Evolutionary conservation across 1,284 basidiomycete genomes (phyloP).

Genomic region (Cystobasidiaceae sp.): DNA sequence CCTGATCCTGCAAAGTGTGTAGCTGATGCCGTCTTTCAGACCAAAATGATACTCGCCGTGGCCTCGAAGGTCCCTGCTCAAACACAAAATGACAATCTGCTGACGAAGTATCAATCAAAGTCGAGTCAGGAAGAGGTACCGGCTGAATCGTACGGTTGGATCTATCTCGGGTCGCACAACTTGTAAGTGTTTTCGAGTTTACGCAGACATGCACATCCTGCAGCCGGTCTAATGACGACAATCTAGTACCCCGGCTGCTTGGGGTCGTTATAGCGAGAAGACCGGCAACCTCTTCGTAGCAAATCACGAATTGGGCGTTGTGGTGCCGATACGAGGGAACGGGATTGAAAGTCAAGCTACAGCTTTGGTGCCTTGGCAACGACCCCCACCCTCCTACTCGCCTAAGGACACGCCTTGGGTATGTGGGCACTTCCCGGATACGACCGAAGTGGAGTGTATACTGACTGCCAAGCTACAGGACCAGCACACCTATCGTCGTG

Average conservation of each 20-base stretch:
- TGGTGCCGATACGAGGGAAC: neutral
- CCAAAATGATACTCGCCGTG: constrained; percentile 23
- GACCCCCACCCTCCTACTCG: constrained; percentile 13
- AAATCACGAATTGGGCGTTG: constrained; percentile 27
- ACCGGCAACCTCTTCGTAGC: constrained; percentile 4
- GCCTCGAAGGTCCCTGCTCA: neutral
- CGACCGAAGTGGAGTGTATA: neutral
- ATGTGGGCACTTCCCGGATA: neutral
- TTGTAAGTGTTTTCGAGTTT: neutral
- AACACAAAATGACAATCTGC: neutral
- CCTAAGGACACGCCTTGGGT: constrained; percentile 26
- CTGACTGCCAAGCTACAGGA: neutral
- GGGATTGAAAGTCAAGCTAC: constrained; percentile 7
- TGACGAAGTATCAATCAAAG: neutral
- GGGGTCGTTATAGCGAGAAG: constrained; percentile 28
- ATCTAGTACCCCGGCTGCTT: constrained; percentile 22
- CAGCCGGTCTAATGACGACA: too few relatives aligned
- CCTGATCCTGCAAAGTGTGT: neutral
- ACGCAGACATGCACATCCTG: neutral
- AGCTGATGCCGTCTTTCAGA: neutral
- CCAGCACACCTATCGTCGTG: constrained; percentile 1
- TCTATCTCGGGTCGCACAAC: constrained; percentile 31
- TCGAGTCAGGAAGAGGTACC: neutral
- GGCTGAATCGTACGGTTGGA: constrained; percentile 9
- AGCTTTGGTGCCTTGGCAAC: constrained; percentile 22